phyloP scores from a whole-genome alignment of 371 early-diverging fungal species.

The Syncephalastrum racemosum region DNA sequence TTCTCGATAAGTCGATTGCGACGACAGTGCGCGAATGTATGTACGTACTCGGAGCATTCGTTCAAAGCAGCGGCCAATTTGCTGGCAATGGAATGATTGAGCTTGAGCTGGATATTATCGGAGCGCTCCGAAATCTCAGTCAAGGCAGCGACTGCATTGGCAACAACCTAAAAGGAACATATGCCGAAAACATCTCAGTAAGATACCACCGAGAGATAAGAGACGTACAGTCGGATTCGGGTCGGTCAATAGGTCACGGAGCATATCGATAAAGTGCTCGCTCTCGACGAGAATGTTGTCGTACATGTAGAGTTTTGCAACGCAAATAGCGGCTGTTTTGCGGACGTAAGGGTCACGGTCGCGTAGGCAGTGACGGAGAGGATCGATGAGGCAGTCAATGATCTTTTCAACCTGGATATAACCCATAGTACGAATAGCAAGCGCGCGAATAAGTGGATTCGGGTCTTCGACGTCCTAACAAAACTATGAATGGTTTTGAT shows the following conservation, averaged over 20 bases:
- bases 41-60: constrained; percentile 89
- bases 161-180: constrained; percentile 72
- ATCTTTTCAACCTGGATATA: constrained; percentile 96
- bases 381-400: constrained; percentile 80
- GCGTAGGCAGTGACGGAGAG: constrained; percentile 80
- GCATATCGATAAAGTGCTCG: constrained; percentile 71
- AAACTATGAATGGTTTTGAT: background rate
- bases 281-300: constrained; percentile 26
- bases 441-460: constrained; percentile 93
- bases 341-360: constrained; percentile 79
- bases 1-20: background rate
- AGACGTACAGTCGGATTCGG: constrained; percentile 82
- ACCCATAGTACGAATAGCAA: constrained; percentile 97
- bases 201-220: background rate
- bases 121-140: constrained; percentile 90
- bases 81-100: constrained; percentile 78
- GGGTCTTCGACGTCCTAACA: constrained; percentile 90
- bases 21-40: background rate
- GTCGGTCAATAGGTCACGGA: constrained; percentile 91
- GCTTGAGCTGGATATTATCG: constrained; percentile 73
- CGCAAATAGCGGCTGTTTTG: constrained; percentile 73
- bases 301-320: constrained; percentile 79
- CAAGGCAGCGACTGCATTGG: constrained; percentile 94
- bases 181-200: background rate
- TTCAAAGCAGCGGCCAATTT: constrained; percentile 93